phyloP scores from a whole-genome alignment of 345 rosid genomes.

The Stellera chamaejasme region DNA sequence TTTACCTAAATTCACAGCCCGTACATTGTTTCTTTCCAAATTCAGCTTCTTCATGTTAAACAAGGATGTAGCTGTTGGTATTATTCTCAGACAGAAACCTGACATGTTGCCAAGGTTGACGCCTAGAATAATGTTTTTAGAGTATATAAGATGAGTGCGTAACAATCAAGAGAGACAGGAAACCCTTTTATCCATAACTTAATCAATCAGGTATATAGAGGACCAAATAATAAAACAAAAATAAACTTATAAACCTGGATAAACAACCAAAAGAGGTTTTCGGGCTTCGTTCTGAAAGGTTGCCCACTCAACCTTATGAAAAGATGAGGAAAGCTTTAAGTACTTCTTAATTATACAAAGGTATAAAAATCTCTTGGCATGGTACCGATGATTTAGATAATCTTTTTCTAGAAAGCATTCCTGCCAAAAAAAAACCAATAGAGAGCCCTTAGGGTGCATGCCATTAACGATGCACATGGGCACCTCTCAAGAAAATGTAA shows the following conservation, averaged over 20 bases:
- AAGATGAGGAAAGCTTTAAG: conserved; percentile 33
- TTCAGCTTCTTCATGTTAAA: conserved; percentile 58
- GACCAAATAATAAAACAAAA: conserved; percentile 2
- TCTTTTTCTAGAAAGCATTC: conserved; percentile 88
- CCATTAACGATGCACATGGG: too few relatives aligned
- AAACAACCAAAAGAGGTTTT: conserved; percentile 66
- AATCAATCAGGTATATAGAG: background rate
- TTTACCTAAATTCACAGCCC: conserved; percentile 56
- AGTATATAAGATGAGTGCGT: background rate
- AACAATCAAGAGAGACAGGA: background rate
- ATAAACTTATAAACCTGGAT: conserved; percentile 46
- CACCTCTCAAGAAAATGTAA: background rate
- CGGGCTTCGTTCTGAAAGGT: conserved; percentile 75
- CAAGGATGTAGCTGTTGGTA: conserved; percentile 63
- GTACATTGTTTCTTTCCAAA: conserved; percentile 61
- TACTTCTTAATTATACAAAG: conserved; percentile 66
- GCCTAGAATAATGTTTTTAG: conserved; percentile 29
- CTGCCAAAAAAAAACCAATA: conserved; percentile 29
- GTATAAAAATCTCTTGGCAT: conserved; percentile 79
- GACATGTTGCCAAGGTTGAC: conserved; percentile 40
- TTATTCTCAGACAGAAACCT: conserved; percentile 52
- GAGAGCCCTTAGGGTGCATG: conserved; percentile 2
- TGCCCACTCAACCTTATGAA: conserved; percentile 77
- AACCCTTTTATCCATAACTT: conserved; percentile 1
- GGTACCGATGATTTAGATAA: conserved; percentile 78